Evolutionary conservation across 129 eudicot genomes (phyloP), one percentile per base, ranked within the genome.

Genomic region (Ambrosia artemisiifolia): DNA sequence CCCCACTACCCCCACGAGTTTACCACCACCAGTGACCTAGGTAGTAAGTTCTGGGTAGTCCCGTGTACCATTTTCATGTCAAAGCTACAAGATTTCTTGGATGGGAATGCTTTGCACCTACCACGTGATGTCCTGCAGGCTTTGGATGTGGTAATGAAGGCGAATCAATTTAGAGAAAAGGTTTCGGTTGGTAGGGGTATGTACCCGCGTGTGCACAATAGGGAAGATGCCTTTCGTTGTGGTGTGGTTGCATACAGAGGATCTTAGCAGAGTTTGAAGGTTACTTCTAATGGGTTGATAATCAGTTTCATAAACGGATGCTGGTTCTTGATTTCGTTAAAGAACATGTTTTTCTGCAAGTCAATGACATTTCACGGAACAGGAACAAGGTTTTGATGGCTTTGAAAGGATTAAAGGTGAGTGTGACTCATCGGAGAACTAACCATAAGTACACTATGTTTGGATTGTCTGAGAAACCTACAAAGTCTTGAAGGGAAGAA

Each of bases 71-170:
- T 24, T 24, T 24, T 24, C 28, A 24, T 24, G 28, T 81, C 83
- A 46, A 85, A 76, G 82, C 74, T 90, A 56, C 82, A 76, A 18
- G 90, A 87, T n/a, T 90, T 81, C 49, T 51, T 85, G 50, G 68
- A 20, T 17, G 94, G 91, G 42, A 77, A 76, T 6, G 32, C 79
- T 19, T 9, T 64, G 18, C 53, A 65, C 6, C 63, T 78, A 17
- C 96, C 96, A n/a, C 91, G 88, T 62, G 91, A 85, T 43, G 82
- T 87, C 53, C 77, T 90, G 13, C 96, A 90, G 7, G 91, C 87
- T 0, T 75, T 87, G 42, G 91, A 87, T 76, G 43, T 87, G 14
- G 91, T 87, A 18, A 83, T 85, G 88, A 90, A 90, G 73, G 88
- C 85, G 24, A 76, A 87, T 40, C 88, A 85, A 43, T 80, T 83